These are phyloP conservation scores for Xylaria sp. DNA, from an alignment of 2,329 filamentous ascomycete species.

Conservation along the genomic window DNA sequence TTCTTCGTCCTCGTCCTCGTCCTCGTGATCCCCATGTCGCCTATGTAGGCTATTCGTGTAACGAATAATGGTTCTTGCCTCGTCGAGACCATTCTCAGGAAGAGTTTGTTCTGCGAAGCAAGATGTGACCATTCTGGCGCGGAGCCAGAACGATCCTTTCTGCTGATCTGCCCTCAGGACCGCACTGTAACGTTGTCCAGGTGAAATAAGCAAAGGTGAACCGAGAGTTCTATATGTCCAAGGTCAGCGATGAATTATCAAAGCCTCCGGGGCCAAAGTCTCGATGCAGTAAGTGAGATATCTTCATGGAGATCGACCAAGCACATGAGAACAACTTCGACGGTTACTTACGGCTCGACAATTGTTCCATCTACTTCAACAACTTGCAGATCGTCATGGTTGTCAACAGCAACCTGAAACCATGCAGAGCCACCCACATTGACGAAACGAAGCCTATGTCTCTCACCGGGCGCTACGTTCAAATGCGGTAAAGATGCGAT, in stretches of 20 bases:
- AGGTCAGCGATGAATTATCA: not conserved
- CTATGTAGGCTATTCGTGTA: slow-evolving; percentile 50
- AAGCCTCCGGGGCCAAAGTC: too few species aligned
- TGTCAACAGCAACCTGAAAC: slow-evolving; percentile 77
- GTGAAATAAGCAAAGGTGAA: slow-evolving; percentile 71
- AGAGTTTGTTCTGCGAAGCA: slow-evolving; percentile 67
- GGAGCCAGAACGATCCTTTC: slow-evolving; percentile 69
- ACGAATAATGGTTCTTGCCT: slow-evolving; percentile 61
- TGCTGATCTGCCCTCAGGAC: slow-evolving; percentile 70
- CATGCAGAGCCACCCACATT: slow-evolving; percentile 78
- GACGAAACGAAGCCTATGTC: slow-evolving; percentile 74
- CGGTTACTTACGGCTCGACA: slow-evolving; percentile 60
- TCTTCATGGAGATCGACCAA: not conserved
- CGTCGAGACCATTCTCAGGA: slow-evolving; percentile 55
- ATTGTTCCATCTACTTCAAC: slow-evolving; percentile 78
- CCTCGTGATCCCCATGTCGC: slow-evolving; percentile 34
- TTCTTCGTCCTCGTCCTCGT: not conserved
- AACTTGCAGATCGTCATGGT: slow-evolving; percentile 64
- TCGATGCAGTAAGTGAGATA: not conserved
- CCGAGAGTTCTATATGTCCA: slow-evolving; percentile 54
- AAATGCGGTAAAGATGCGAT: slow-evolving; percentile 55
- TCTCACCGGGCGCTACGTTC: slow-evolving; percentile 62
- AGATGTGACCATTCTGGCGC: slow-evolving; percentile 69
- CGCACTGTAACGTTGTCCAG: slow-evolving; percentile 77
- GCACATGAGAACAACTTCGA: not conserved